Base-by-base conservation (phyloP, 495 filamentous ascomycete genomes). In the Parachaetomium inaequale region DNA sequence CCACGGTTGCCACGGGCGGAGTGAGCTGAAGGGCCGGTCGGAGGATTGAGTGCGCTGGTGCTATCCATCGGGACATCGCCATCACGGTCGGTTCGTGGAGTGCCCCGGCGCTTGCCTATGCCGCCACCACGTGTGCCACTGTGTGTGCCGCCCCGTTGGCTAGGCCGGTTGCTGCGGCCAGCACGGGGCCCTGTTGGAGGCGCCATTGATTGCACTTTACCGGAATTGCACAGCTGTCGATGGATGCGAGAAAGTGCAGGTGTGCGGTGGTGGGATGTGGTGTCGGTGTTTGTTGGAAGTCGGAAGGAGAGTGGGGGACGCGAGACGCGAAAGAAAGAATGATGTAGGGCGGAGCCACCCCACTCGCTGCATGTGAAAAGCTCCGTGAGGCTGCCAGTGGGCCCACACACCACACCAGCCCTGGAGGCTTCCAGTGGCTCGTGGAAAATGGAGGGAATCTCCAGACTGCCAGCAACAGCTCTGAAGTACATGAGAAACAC, bases 11-110 rank as follows among this genome's bases (percentile, higher is more conserved):
- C 66, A 32, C 65, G 61, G 61, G 67, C 71, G 52, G 77, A 51
- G 68, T 76, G 62, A 67, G 38, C 64, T 15, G 49, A 40, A 23
- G 38, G 51, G 19, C 52, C 59, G 34, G 32, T 73, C 31, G 80
- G 50, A 8, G 49, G 29, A 7, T 55, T 78, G 40, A 60, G 7
- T 0, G 32, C 21, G 31, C 0, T 47, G 65, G 76, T 73, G 50
- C 72, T 76, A 72, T 86, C 89, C 91, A 94, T 96, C 34, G 85
- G 82, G 42, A 94, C 78, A 74, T 95, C 91, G 15, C 91, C 91
- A 80, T 95, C 91, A 66, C 83, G 84, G 70, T 95, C 91, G 58
- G 84, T 78, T 52, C 83, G 81, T 7, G 74, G 72, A 15, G 75
- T 61, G 38, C 59, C 62, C 21, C 74, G 80, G 56, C 84, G 85